Conservation (phyloP, 345 rosid genomes). For the Eucalyptus sp. region DNA sequence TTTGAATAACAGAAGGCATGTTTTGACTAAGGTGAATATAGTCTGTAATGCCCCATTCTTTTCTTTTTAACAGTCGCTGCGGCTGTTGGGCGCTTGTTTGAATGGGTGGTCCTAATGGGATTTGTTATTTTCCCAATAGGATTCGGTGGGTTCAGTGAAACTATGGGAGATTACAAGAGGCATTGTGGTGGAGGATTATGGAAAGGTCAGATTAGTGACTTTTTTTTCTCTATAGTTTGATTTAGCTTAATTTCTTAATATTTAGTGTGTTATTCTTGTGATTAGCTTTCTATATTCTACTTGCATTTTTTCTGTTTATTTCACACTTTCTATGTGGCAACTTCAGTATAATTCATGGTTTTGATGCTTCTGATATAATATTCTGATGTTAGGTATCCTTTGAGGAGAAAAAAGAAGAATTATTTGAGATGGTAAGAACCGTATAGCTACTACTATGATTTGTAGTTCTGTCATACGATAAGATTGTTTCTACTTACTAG, state of each 20-base stretch:
- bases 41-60: not conserved
- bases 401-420: constrained; percentile 87
- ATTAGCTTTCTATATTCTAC: not conserved
- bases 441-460: not conserved
- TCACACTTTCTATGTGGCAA: not conserved
- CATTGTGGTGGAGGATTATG: constrained; percentile 77
- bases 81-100: not conserved
- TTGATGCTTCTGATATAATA: not conserved
- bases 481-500: not conserved
- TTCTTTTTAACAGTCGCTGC: not conserved
- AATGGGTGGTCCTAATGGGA: not conserved
- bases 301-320: not conserved
- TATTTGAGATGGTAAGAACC: constrained; percentile 80
- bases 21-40: constrained; percentile 72
- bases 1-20: constrained; percentile 90
- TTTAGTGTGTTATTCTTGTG: not conserved
- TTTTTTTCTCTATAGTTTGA: not conserved
- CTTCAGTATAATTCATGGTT: not conserved
- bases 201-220: constrained; percentile 37
- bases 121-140: constrained; percentile 30
- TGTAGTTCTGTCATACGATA: not conserved
- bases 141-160: constrained; percentile 83
- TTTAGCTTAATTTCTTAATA: not conserved
- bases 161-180: constrained; percentile 96
- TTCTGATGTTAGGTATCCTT: constrained; percentile 50